A percentile compares a stretch with the other conserved stretches of the same genome.
Evolutionary conservation across 768 basidiomycete species (phyloP).

Genomic region (Lactarius deliciosus): DNA sequence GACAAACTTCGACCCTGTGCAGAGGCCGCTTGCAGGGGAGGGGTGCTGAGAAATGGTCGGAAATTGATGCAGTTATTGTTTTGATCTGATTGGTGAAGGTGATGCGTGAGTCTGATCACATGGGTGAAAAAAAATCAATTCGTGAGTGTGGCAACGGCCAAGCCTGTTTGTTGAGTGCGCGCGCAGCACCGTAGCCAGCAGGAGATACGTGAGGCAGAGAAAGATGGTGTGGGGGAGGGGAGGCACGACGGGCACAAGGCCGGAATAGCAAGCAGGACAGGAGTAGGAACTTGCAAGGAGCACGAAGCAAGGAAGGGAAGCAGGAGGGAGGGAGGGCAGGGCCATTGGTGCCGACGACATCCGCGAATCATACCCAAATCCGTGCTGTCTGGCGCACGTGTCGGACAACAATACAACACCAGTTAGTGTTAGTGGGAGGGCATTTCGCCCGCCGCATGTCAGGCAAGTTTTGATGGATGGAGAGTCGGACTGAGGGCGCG

Average conservation of each 20-base stretch:
- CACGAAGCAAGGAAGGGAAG: not conserved
- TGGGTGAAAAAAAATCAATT: not conserved
- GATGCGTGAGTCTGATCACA: too few species aligned
- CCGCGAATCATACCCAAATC: slow-evolving; percentile 10
- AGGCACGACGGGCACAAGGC: slow-evolving; percentile 14
- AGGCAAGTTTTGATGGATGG: not conserved
- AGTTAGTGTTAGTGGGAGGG: not conserved
- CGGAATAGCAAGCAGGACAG: not conserved
- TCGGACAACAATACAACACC: not conserved
- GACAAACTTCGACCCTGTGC: not conserved
- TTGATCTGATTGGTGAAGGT: too few species aligned
- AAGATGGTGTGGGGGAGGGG: slow-evolving; percentile 14
- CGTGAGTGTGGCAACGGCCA: not conserved
- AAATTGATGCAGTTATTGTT: too few species aligned
- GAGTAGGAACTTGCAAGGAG: not conserved
- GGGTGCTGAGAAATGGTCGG: not conserved
- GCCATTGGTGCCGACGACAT: slow-evolving; percentile 1
- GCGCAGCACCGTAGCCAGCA: slow-evolving; percentile 19
- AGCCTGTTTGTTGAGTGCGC: not conserved
- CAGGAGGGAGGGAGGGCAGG: not conserved
- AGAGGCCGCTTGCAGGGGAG: not conserved
- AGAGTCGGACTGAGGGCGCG: not conserved
- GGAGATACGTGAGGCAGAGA: slow-evolving; percentile 22
- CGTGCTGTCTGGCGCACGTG: not conserved
- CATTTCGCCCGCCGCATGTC: not conserved